Percentiles rank a stretch among this genome's conserved stretches.
phyloP scores from a whole-genome alignment of 192 early-diverging fungal genomes.

The Rhizoclosmatium globosum region DNA sequence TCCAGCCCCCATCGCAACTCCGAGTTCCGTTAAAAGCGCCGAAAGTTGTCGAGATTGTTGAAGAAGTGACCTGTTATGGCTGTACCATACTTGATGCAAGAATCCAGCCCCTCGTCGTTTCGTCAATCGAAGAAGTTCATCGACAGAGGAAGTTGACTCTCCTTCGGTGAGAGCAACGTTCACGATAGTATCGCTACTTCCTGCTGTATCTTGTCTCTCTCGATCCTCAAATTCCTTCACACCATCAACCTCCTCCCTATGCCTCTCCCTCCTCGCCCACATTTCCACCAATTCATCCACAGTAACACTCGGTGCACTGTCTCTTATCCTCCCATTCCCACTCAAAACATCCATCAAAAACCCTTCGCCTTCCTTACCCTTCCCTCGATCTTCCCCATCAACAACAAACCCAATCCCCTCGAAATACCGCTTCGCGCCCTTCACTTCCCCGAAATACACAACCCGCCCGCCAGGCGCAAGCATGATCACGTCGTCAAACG shows the following conservation, averaged over 20 bases:
- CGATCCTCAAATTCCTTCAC: not conserved
- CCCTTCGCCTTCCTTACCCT: conserved; percentile 41
- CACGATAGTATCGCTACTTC: not conserved
- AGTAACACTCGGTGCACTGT: not conserved
- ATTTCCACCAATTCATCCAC: conserved; percentile 24
- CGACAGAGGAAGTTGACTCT: not conserved
- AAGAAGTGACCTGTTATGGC: conserved; percentile 21
- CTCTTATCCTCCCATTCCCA: not conserved
- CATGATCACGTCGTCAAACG: conserved; percentile 79
- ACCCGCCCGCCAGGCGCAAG: conserved; percentile 71
- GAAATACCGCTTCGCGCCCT: conserved; percentile 36
- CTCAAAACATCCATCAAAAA: conserved; percentile 53
- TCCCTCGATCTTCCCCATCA: not conserved
- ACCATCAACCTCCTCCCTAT: not conserved
- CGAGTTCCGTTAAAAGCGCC: conserved; percentile 22
- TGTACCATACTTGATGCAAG: conserved; percentile 15
- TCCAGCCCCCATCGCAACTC: conserved; percentile 22
- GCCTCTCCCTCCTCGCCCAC: not conserved
- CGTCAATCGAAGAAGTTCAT: not conserved
- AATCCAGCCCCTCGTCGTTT: conserved; percentile 33
- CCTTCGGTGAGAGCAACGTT: not conserved
- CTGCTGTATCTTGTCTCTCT: not conserved
- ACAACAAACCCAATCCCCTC: conserved; percentile 18
- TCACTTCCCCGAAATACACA: conserved; percentile 50
- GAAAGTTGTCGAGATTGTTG: not conserved